Base-by-base conservation (phyloP, 768 basidiomycete genomes). In the Boletus subparvulus region DNA sequence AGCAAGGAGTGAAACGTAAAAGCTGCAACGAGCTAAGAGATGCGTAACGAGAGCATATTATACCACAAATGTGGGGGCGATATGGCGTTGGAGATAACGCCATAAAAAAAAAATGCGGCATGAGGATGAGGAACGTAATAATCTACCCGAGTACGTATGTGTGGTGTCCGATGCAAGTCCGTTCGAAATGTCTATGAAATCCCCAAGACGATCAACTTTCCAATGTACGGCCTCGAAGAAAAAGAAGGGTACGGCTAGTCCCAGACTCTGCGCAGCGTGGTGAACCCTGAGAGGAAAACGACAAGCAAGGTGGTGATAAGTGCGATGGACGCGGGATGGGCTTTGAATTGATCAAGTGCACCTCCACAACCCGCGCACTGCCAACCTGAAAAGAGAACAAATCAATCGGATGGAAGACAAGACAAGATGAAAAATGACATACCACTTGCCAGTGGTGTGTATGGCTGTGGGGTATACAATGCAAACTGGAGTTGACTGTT, bases 401-500 rank as follows among this genome's bases (percentile, higher is more conserved):
- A 41, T 58, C 9, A 41, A 8, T 48, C 3, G 21, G 40, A 39
- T 19, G 46, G n/a, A 6, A 48, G 24, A 28, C 16, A 42, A 19
- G 14, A 30, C 0, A 7, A 39, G 13, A 39, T 12, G 14, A 57
- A 21, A 14, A 53, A 14, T 12, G 40, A 51, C 69, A 47, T 32
- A 72, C 77, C 73, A 74, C 82, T 77, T 12, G 74, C 56, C n/a
- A 85, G 65, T 9, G 82, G 79, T 5, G 81, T 83, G 65, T 86
- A 85, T 6, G 73, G 13, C 58, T 77, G 77, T 11, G 86, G 86
- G 26, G 78, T 78, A 68, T 89, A 89, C 61, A 89, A 64, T 36
- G 84, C 83, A 67, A 89, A 89, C 60, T 72, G 68, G 46, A 85
- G 74, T 4, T 77, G 71, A 30, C 73, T 73, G 66, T 86, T 83